Evolutionary conservation across 495 filamentous ascomycete genomes (phyloP), one percentile per base, ranked within the genome.

Genomic region (Daldinia grandis): DNA sequence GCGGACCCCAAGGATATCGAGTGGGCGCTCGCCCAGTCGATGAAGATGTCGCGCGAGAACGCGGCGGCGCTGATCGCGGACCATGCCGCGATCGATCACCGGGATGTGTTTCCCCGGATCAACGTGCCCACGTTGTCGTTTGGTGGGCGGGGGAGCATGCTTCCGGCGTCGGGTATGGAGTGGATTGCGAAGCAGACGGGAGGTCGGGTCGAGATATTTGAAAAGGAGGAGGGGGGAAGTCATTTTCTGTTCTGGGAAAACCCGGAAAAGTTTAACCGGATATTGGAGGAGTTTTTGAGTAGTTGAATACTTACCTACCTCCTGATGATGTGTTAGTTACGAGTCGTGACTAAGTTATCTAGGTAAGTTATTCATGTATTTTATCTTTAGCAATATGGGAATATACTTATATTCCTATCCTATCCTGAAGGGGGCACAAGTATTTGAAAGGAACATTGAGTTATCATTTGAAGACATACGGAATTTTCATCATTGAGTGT

Each of bases 171-270:
- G 35, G 56, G 15, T 2, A 19, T 40, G 44, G 42, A 69, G 58
- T 66, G 66, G 66, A 56, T 70, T 17, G 62, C 37, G 51, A 44
- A 62, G 53, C 71, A 73, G 62, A 69, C 53, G 12, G 56, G 30
- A 10, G 59, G 44, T 0, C 31, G 62, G 49, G 1, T 53, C 0
- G 69, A 66, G 53, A n/a, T 67, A 0, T 75, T 75, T 7, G 61
- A 66, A 51, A 69, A 72, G 57, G 61, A 69, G 9, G 73, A 75
- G 24, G 49, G 62, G 0, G 73, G 73, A 0, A 60, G 62, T 25
- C 73, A 75, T 47, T 66, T 60, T 17, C 68, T 73, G 62, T 75
- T 69, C 55, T 69, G 70, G 57, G 73, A 73, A 56, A 75, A 73
- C 21, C 69, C 69, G 10, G 65, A 68, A 14, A 72, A 72, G 61